Base-by-base conservation (phyloP, 352 stramenopile genomes). In the Peronospora destructor region DNA sequence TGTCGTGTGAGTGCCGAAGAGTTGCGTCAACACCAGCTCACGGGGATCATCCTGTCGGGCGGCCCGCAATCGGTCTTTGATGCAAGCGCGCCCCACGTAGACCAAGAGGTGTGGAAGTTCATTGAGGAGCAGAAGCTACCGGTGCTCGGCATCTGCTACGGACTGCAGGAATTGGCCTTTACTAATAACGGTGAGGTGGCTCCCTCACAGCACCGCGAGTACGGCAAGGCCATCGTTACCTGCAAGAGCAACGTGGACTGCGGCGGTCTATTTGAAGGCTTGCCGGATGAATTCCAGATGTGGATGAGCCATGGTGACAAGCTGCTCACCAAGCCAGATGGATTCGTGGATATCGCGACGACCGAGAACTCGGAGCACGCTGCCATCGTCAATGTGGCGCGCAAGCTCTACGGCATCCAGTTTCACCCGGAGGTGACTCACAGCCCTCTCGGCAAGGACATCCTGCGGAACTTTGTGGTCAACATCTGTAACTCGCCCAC, bases 291-390 rank as follows among this genome's bases (percentile, higher is more conserved):
- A 49, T 97, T 98, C 69, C 90, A 97, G 71, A 92, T 99, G 76
- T 99, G 96, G 96, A 99, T 99, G 97, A 98, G 88, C 66, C 97
- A 99, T 73, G 96, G 95, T 26, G 97, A 99, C 76, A 99, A 99
- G 73, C 75, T 99, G 32, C 94, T 87, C 52, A 69, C 77, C 30
- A 83, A 96, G 23, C 96, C 97, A 3, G 76, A 96, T 30, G 96
- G 95, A 51, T 96, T 96, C 65, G 72, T 91, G 25, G 77, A 95
- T 62, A 81, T 97, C 29, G 83, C 79, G 19, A 81, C 64, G 32
- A 96, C 85, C 8, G 70, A 87, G 49, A 96, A 95, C 76, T 95
- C 86, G 47, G 71, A 95, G 67, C 76, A 98, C 81, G 76, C 88
- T 3, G 91, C 85, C 28, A 99, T 98, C 56, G 92, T 97, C 49